Percentiles rank a stretch among this genome's conserved stretches.
Conservation (phyloP, 306 rosid genomes). For the Pueraria montana region DNA sequence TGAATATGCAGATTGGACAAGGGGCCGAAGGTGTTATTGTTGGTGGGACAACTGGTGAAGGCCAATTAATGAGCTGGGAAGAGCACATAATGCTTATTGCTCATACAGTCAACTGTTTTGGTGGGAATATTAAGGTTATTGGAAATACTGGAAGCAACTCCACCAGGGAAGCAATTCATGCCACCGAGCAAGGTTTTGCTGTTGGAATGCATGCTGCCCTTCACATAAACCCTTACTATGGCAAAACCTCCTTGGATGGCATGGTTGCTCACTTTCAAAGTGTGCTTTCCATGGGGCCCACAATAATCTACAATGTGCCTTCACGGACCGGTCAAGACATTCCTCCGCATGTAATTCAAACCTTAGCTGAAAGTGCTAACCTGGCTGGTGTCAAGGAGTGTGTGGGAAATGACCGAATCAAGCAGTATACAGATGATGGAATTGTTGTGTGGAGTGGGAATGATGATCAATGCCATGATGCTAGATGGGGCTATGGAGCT, state of each 20-base stretch:
- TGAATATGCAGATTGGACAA: slow-evolving; percentile 74
- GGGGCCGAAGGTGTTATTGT: slow-evolving; percentile 90
- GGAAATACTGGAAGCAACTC: slow-evolving; percentile 98
- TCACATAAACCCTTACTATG: slow-evolving; percentile 95
- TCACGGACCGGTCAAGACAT: slow-evolving; percentile 96
- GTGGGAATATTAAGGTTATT: slow-evolving; percentile 88
- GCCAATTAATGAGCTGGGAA: slow-evolving; percentile 98
- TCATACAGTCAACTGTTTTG: slow-evolving; percentile 88
- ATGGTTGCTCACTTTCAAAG: slow-evolving; percentile 76
- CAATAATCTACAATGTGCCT: slow-evolving; percentile 93
- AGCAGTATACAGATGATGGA: slow-evolving; percentile 67
- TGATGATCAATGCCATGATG: slow-evolving; percentile 90
- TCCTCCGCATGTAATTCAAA: slow-evolving; percentile 76
- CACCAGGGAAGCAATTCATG: slow-evolving; percentile 95
- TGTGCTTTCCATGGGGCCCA: slow-evolving; percentile 91
- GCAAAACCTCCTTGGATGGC: slow-evolving; percentile 89
- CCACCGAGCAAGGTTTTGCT: slow-evolving; percentile 95
- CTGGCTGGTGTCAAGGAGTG: slow-evolving; percentile 98
- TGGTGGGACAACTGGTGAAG: slow-evolving; percentile 97
- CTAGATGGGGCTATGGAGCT: slow-evolving; percentile 96
- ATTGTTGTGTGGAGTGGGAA: slow-evolving; percentile 95
- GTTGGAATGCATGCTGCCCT: slow-evolving; percentile 99
- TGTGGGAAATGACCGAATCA: slow-evolving; percentile 77
- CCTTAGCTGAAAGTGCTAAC: slow-evolving; percentile 65
- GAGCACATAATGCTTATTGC: slow-evolving; percentile 98